Percentiles rank a stretch among this genome's conserved stretches.
phyloP scores from a whole-genome alignment of 2,329 filamentous ascomycete species.

The Furcasterigmium sp. region DNA sequence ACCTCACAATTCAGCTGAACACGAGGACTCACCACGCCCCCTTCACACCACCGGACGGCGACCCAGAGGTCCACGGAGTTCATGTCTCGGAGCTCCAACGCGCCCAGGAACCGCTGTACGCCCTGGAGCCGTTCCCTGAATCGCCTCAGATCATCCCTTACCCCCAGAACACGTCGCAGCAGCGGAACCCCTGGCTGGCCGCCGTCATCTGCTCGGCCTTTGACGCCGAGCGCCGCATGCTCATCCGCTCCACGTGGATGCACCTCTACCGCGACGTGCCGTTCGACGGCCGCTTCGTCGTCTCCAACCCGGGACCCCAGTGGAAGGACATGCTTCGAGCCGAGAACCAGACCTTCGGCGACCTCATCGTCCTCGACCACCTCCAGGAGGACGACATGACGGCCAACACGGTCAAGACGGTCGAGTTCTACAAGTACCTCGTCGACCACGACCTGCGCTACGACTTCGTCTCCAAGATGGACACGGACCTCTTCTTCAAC shows the following conservation, averaged over 20 bases:
- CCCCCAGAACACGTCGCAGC: too few relatives aligned
- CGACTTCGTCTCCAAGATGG: conserved; percentile 26
- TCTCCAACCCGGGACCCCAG: conserved; percentile 20
- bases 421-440: conserved; percentile 26
- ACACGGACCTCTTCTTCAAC: conserved; percentile 25
- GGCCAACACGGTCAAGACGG: conserved; percentile 26
- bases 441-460: conserved; percentile 15
- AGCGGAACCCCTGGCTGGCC: conserved; percentile 18
- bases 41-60: conserved; percentile 7
- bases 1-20: not conserved
- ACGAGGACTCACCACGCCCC: conserved; percentile 8
- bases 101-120: conserved; percentile 9
- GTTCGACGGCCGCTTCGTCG: conserved; percentile 23
- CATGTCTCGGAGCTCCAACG: not conserved
- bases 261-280: conserved; percentile 20
- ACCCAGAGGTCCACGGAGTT: conserved; percentile 9
- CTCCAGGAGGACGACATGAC: conserved; percentile 22
- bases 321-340: conserved; percentile 19
- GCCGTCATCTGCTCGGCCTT: conserved; percentile 21
- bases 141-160: conserved; percentile 13
- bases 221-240: conserved; percentile 21
- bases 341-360: conserved; percentile 26
- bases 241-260: conserved; percentile 27
- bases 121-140: conserved; percentile 16
- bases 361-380: conserved; percentile 26